phyloP scores from a whole-genome alignment of 2,329 filamentous ascomycete species.

The Trichophyton benhamiae region DNA sequence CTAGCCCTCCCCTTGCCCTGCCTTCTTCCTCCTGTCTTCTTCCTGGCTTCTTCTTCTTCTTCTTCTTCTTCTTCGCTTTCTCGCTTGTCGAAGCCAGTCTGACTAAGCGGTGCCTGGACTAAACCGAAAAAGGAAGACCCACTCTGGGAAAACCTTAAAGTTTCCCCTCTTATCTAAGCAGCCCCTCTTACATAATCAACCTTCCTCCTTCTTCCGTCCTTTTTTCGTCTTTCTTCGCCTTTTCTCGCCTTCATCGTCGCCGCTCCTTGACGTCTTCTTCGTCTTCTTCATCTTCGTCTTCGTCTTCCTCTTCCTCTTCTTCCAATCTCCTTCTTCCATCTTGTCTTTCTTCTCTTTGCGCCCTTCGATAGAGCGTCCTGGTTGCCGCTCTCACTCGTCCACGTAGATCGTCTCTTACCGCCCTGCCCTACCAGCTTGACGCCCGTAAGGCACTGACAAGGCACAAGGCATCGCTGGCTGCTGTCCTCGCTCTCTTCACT shows the following conservation, averaged over 20 bases:
- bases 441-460: slow-evolving; percentile 1
- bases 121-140: neutral
- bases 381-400: slow-evolving; percentile 27
- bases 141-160: neutral
- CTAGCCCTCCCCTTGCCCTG: neutral
- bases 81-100: neutral
- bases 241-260: slow-evolving; percentile 11
- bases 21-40: neutral
- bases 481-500: neutral
- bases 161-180: neutral
- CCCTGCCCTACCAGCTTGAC: slow-evolving; percentile 1
- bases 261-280: neutral
- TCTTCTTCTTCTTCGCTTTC: neutral
- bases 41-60: neutral
- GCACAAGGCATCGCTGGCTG: slow-evolving; percentile 1
- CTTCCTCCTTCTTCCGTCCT: slow-evolving; percentile 10
- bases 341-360: slow-evolving; percentile 8
- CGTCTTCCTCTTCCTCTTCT: slow-evolving; percentile 11
- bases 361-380: slow-evolving; percentile 22
- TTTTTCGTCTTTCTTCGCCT: slow-evolving; percentile 22
- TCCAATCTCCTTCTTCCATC: slow-evolving; percentile 12
- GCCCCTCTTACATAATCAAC: neutral
- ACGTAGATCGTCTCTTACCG: neutral
- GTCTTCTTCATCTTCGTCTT: neutral
- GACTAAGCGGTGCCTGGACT: neutral